A percentile compares a stretch with the other conserved stretches of the same genome.
Conservation (phyloP, 2,329 filamentous ascomycete species). For the Ophiosphaerella herpotricha region DNA sequence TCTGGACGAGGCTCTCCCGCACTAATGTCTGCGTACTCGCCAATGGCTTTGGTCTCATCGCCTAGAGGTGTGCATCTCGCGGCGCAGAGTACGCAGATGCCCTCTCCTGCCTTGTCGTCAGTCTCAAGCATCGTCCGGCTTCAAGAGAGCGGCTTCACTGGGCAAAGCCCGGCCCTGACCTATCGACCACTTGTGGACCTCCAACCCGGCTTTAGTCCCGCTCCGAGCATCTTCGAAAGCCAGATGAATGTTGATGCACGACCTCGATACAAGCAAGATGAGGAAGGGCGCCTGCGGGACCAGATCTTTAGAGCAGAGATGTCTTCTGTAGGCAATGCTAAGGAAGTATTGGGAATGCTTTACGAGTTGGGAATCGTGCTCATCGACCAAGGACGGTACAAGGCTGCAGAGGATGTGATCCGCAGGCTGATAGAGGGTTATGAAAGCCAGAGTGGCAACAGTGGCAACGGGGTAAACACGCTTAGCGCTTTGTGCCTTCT, state of each 20-base stretch:
- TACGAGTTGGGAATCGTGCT: slow-evolving; percentile 13
- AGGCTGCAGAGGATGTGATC: slow-evolving; percentile 16
- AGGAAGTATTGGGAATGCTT: not conserved
- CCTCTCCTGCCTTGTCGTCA: slow-evolving; percentile 22
- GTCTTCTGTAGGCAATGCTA: slow-evolving; percentile 3
- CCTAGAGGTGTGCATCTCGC: not conserved
- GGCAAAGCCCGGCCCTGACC: slow-evolving; percentile 18
- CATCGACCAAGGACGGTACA: slow-evolving; percentile 20
- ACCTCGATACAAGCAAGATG: slow-evolving; percentile 12
- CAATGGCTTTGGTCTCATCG: slow-evolving; percentile 5
- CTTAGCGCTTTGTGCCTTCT: too few relatives aligned
- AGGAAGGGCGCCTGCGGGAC: slow-evolving; percentile 16
- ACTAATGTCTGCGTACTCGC: slow-evolving; percentile 6
- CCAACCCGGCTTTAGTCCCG: not conserved
- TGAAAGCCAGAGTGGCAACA: slow-evolving; percentile 2
- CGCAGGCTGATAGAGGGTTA: slow-evolving; percentile 15
- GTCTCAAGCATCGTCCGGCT: slow-evolving; percentile 19
- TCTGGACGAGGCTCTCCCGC: slow-evolving; percentile 19
- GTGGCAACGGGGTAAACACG: slow-evolving; percentile 1
- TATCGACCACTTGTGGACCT: slow-evolving; percentile 12
- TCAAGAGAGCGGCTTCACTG: slow-evolving; percentile 16
- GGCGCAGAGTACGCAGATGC: slow-evolving; percentile 9
- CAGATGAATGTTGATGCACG: not conserved
- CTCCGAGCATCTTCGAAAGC: not conserved
- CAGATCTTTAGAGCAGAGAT: slow-evolving; percentile 14